Base-by-base conservation (phyloP, 495 filamentous ascomycete species). In the Neurospora tetraspora region DNA sequence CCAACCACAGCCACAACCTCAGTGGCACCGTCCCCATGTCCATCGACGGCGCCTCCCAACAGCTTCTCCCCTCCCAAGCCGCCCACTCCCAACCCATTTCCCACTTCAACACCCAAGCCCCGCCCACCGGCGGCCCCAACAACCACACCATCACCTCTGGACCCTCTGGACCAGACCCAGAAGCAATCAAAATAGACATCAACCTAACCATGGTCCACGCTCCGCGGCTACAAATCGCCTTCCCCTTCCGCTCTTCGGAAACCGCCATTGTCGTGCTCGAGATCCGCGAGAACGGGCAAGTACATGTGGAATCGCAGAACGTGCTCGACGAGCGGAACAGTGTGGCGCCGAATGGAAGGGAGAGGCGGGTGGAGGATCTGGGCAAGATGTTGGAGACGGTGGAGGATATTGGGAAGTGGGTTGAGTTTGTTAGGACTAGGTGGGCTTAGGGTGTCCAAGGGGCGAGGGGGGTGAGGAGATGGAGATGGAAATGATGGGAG, bases 201-300 rank as follows among this genome's bases (percentile, higher is more conserved):
- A 81, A 81, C 0, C 75, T 90, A 7, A 82, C 79, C 4, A 80
- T 83, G 6, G 78, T 83, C 9, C 84, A 85, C 3, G 73, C 83
- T 6, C 87, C 86, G 4, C 80, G 81, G 10, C 76, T 90, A 6
- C 74, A 78, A n/a, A 72, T 89, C 5, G 78, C 84, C 9, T 90
- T 89, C 71, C 85, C 87, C 1, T 84, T 87, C 74, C 75, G 73
- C 3, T 70, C 69, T 5, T 70, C 73, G 0, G 47, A 74, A 18
- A 83, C 84, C 8, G 85, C 84, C 0, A 80, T 82, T 72, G 74
- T 89, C 34, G 80, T 80, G 70, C 83, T 94, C 38, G 88, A 89
- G 74, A 85, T 93, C 34, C 86, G 87, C 20, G 80, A 87, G 45
- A 90, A 91, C 74, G 91, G 89, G 1, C 82, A 81, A 4, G 84